These are phyloP conservation scores for Tremellales sp. DNA, from an alignment of 1,284 basidiomycete genomes.

Conservation along the genomic window DNA sequence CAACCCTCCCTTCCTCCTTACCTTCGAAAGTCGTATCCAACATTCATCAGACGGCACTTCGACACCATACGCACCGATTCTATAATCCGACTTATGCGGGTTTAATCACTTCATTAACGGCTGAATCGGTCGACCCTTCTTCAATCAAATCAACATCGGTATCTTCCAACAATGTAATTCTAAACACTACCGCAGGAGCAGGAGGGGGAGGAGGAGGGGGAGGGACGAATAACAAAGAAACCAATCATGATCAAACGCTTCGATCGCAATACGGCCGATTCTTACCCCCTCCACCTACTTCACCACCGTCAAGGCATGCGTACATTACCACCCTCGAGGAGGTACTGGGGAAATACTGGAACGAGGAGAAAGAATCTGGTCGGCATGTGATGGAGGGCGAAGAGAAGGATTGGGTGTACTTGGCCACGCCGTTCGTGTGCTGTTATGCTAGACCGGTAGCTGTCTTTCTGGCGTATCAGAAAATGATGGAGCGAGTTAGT, in stretches of 20 bases:
- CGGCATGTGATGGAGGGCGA: slow-evolving; percentile 16
- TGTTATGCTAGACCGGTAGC: slow-evolving; percentile 34
- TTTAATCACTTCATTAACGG: slow-evolving; percentile 41
- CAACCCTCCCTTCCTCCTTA: slow-evolving; percentile 23
- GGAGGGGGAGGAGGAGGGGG: not conserved
- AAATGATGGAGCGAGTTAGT: slow-evolving; percentile 38
- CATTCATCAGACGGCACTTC: slow-evolving; percentile 34
- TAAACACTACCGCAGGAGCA: too few species aligned
- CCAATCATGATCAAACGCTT: slow-evolving; percentile 6
- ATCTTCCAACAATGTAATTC: too few species aligned
- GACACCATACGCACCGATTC: slow-evolving; percentile 44
- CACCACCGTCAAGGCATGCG: slow-evolving; percentile 32
- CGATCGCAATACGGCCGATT: slow-evolving; percentile 27
- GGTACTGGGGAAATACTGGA: slow-evolving; percentile 42
- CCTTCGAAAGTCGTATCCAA: slow-evolving; percentile 30
- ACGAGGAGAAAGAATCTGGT: slow-evolving; percentile 18
- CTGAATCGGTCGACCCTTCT: slow-evolving; percentile 15
- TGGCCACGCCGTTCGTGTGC: slow-evolving; percentile 44
- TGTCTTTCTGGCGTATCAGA: slow-evolving; percentile 38
- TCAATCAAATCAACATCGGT: not conserved
- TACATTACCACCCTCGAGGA: slow-evolving; percentile 38
- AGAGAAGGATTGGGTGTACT: slow-evolving; percentile 40
- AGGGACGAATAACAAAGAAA: not conserved
- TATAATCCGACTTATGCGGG: slow-evolving; percentile 43
- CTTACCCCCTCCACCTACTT: slow-evolving; percentile 35